phyloP scores from a whole-genome alignment of 306 rosid species.

The Glycine tomentella region DNA sequence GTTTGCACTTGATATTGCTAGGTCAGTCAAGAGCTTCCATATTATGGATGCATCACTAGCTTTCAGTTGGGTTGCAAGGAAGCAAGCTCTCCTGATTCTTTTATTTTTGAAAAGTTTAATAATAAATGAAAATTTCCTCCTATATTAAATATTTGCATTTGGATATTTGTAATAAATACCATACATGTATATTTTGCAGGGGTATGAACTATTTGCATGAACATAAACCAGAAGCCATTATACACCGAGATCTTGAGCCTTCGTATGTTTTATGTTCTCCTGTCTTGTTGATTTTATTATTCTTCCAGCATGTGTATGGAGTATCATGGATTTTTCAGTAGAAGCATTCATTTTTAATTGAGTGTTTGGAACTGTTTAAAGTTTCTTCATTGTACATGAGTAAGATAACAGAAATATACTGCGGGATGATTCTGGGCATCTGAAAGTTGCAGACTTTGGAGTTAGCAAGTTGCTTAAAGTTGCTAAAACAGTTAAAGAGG shows the following conservation, averaged over 20 bases:
- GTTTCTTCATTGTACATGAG: conserved; percentile 56
- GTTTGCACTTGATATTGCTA: conserved; percentile 94
- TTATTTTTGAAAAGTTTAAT: conserved; percentile 32
- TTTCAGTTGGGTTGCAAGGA: conserved; percentile 34
- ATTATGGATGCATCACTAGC: conserved; percentile 40
- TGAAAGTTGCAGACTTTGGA: conserved; percentile 78
- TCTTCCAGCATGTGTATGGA: conserved; percentile 41
- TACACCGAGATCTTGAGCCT: conserved; percentile 75
- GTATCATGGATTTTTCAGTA: conserved; percentile 13
- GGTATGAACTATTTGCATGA: conserved; percentile 75
- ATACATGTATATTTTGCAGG: conserved; percentile 45
- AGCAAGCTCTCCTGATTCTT: conserved; percentile 33
- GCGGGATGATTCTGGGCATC: conserved; percentile 77
- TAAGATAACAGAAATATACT: conserved; percentile 69
- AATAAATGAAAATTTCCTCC: neutral
- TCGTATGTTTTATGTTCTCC: conserved; percentile 53
- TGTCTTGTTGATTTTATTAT: conserved; percentile 28
- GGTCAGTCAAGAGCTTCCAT: conserved; percentile 59
- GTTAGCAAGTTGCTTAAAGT: conserved; percentile 67
- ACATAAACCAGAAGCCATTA: conserved; percentile 65
- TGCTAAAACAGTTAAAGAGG: conserved; percentile 74
- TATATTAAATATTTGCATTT: neutral
- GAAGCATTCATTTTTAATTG: conserved; percentile 50
- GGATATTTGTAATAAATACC: conserved; percentile 27
- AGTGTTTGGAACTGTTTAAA: conserved; percentile 58